phyloP scores from a whole-genome alignment of 169 alveolate species.

The Plasmodium blacklocki region DNA sequence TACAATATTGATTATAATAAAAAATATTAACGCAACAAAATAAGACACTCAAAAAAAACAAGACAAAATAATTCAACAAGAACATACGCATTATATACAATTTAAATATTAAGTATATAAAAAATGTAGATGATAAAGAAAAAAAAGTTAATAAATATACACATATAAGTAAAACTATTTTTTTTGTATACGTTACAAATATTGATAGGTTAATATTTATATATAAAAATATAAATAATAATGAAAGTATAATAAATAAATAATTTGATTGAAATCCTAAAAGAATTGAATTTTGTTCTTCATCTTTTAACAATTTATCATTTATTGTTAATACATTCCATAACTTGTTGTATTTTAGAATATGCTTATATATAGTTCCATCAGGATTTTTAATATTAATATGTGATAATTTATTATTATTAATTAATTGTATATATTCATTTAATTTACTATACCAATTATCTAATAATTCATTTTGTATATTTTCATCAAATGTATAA shows the following conservation, averaged over 20 bases:
- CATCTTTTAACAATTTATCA: slow-evolving; percentile 26
- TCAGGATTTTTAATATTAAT: slow-evolving; percentile 19
- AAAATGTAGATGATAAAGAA: slow-evolving; percentile 43
- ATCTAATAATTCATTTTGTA: slow-evolving; percentile 13
- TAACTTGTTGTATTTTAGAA: neutral
- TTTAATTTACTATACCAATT: slow-evolving; percentile 46
- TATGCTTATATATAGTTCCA: slow-evolving; percentile 9
- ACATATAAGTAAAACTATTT: slow-evolving; percentile 1
- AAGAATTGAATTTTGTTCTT: slow-evolving; percentile 13
- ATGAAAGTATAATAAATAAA: slow-evolving; percentile 33
- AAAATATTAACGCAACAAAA: slow-evolving; percentile 35
- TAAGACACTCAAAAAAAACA: slow-evolving; percentile 50
- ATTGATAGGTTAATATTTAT: slow-evolving; percentile 6
- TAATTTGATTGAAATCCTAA: slow-evolving; percentile 37
- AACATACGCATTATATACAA: slow-evolving; percentile 25
- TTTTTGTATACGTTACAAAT: slow-evolving; percentile 3
- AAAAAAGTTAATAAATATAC: slow-evolving; percentile 18
- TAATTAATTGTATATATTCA: slow-evolving; percentile 9
- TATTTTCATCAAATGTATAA: slow-evolving; percentile 35
- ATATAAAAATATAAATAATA: slow-evolving; percentile 28
- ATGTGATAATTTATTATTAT: slow-evolving; percentile 6
- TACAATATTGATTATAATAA: slow-evolving; percentile 20
- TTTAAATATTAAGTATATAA: slow-evolving; percentile 23
- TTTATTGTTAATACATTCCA: slow-evolving; percentile 27
- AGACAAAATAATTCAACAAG: slow-evolving; percentile 20